These are phyloP conservation scores for Isabelozyma pseudorhagii DNA, from an alignment of 805 yeast species.

Conservation along the genomic window DNA sequence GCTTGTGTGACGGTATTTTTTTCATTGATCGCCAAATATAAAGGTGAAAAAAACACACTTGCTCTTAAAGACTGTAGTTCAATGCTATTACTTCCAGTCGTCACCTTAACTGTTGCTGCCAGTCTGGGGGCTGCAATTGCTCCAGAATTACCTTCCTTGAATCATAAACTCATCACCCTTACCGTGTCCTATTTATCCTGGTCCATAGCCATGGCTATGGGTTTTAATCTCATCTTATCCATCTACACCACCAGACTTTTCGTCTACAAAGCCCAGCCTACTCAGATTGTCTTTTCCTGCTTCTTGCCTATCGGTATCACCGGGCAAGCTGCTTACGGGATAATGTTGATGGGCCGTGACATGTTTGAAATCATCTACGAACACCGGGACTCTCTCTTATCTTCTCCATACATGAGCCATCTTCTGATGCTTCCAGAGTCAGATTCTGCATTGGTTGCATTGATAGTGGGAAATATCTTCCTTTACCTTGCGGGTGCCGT, in stretches of 20 bases:
- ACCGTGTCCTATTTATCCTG: constrained; percentile 57
- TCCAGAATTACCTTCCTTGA: constrained; percentile 36
- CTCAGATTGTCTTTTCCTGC: constrained; percentile 54
- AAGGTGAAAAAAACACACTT: constrained; percentile 18
- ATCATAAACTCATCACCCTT: constrained; percentile 50
- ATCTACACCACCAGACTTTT: constrained; percentile 60
- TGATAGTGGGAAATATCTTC: constrained; percentile 8
- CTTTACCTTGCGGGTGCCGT: constrained; percentile 21
- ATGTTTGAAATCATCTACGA: constrained; percentile 17
- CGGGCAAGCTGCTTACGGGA: constrained; percentile 80
- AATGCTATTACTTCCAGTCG: constrained; percentile 68
- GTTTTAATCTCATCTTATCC: constrained; percentile 51
- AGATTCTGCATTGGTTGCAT: neutral
- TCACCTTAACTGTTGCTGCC: constrained; percentile 72
- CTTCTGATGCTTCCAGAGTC: constrained; percentile 10
- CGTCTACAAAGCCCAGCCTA: constrained; percentile 56
- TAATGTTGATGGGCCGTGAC: constrained; percentile 53
- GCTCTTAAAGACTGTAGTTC: constrained; percentile 44
- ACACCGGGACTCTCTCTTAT: constrained; percentile 6
- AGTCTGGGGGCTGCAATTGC: constrained; percentile 64
- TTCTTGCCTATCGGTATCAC: constrained; percentile 80
- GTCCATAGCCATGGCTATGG: constrained; percentile 65
- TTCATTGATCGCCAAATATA: constrained; percentile 38
- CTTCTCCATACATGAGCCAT: constrained; percentile 15
- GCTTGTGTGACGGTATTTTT: constrained; percentile 61